Conservation (phyloP, 1,284 basidiomycete genomes). For the Microbotryomycetes sp. region DNA sequence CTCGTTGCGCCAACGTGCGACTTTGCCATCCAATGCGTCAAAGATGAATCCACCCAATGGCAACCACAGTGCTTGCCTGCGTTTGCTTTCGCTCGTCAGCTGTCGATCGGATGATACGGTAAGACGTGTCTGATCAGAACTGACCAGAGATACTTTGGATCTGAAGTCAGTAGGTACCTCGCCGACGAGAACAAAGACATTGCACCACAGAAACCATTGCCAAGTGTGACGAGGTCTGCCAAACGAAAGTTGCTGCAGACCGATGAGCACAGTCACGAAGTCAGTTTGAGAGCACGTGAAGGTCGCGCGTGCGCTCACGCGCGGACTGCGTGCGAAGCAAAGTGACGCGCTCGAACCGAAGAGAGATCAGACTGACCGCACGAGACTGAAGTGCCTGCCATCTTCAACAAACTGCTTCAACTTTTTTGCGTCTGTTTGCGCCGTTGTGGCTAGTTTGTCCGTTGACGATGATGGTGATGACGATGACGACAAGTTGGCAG, state of each 20-base stretch:
- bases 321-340: conserved; percentile 4
- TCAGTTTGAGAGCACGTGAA: conserved; percentile 6
- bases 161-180: conserved; percentile 74
- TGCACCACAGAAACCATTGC: conserved; percentile 98
- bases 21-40: conserved; percentile 95
- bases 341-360: background rate
- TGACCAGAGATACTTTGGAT: conserved; percentile 68
- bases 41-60: conserved; percentile 96
- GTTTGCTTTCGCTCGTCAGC: background rate
- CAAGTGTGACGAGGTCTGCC: conserved; percentile 97
- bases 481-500: background rate
- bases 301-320: too few relatives aligned
- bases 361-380: conserved; percentile 57
- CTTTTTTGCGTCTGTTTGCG: conserved; percentile 12
- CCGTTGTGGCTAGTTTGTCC: background rate
- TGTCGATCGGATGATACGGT: conserved; percentile 9
- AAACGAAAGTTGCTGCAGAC: conserved; percentile 86
- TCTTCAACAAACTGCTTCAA: conserved; percentile 80
- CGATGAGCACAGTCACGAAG: background rate
- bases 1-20: conserved; percentile 92
- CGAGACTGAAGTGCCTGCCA: conserved; percentile 89
- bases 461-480: background rate
- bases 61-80: conserved; percentile 66
- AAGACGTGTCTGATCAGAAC: background rate
- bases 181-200: conserved; percentile 92